Evolutionary conservation across 2,329 filamentous ascomycete species (phyloP).

Genomic region (Ascochyta fabae): DNA sequence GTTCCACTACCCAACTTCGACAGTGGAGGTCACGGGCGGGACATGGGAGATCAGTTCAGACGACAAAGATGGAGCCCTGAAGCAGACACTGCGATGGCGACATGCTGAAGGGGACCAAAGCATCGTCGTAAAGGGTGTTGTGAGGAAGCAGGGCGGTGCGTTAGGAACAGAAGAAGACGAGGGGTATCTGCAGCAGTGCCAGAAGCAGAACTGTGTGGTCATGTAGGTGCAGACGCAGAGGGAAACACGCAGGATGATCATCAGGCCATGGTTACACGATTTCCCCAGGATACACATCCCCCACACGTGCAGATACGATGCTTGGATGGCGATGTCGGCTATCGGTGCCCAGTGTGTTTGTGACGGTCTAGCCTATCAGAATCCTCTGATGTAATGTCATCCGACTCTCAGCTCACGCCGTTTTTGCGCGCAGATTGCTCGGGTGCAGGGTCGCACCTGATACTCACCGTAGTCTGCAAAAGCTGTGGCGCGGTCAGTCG

Average conservation of each 20-base stretch:
- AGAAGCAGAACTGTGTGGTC: conserved; percentile 52
- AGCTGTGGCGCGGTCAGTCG: conserved; percentile 8
- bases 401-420: conserved; percentile 39
- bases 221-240: conserved; percentile 44
- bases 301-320: conserved; percentile 4
- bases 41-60: conserved; percentile 86
- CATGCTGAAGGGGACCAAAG: conserved; percentile 84
- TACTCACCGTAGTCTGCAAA: conserved; percentile 1
- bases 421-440: conserved; percentile 23
- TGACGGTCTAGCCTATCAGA: conserved; percentile 3
- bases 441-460: not conserved
- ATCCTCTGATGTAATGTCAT: conserved; percentile 33
- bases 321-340: conserved; percentile 1
- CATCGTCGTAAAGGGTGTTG: conserved; percentile 76
- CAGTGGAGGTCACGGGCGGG: conserved; percentile 79
- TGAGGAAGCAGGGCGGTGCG: conserved; percentile 60
- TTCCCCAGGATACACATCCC: conserved; percentile 2
- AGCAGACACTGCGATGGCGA: conserved; percentile 91
- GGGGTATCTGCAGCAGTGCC: conserved; percentile 74
- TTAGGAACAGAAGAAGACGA: conserved; percentile 70
- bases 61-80: conserved; percentile 69
- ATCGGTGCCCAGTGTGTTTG: conserved; percentile 19
- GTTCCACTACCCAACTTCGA: conserved; percentile 85
- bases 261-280: conserved; percentile 14
- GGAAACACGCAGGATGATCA: conserved; percentile 2